Percentiles rank a stretch among this genome's conserved stretches.
Evolutionary conservation across 768 basidiomycete species (phyloP).

Genomic region (Trametes cingulata): DNA sequence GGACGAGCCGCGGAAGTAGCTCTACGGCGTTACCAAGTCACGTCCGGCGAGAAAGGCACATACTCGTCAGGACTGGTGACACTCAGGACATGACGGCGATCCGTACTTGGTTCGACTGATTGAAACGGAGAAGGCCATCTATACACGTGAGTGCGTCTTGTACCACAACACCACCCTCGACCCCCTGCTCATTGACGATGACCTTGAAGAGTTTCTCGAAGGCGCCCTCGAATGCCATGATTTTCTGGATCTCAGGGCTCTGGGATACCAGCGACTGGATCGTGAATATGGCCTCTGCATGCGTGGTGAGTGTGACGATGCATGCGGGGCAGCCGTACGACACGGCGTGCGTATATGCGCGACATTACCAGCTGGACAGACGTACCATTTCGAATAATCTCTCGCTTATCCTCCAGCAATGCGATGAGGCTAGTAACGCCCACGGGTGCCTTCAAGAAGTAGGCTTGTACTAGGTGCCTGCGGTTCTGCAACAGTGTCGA

Average conservation of each 20-base stretch:
- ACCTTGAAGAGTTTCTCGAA: constrained; percentile 95
- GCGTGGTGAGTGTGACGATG: not conserved
- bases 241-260: constrained; percentile 93
- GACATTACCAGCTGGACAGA: not conserved
- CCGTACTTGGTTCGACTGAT: constrained; percentile 88
- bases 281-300: constrained; percentile 76
- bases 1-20: constrained; percentile 92
- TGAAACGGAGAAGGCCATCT: constrained; percentile 86
- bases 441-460: constrained; percentile 83
- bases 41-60: constrained; percentile 19
- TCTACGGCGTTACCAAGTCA: constrained; percentile 47
- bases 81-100: constrained; percentile 17
- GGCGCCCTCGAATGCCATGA: constrained; percentile 93
- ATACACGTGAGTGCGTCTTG: constrained; percentile 86
- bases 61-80: constrained; percentile 12
- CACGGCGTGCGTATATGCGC: not conserved
- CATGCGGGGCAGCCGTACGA: not conserved
- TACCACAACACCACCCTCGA: constrained; percentile 86
- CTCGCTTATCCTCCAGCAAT: constrained; percentile 80
- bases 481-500: constrained; percentile 80
- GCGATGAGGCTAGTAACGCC: constrained; percentile 74
- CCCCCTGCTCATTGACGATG: constrained; percentile 83
- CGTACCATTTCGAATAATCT: constrained; percentile 87
- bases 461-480: constrained; percentile 79
- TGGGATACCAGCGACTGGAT: constrained; percentile 80